Evolutionary conservation across 164 flowering plant species (phyloP).

Genomic region (Platanus orientalis): DNA sequence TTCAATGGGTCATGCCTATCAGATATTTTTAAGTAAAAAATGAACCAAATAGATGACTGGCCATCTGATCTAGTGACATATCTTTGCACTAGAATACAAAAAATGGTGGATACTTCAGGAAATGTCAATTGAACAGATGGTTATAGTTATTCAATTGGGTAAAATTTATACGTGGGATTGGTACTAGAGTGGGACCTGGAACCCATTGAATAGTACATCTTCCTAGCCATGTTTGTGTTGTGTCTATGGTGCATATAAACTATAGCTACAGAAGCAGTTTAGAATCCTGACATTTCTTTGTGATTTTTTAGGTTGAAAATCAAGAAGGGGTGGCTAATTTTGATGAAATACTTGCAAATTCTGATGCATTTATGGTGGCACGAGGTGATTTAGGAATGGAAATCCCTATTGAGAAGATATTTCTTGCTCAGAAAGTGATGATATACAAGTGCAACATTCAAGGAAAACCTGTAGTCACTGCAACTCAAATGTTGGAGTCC

Average conservation of each 20-base stretch:
- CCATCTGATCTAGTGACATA: no score
- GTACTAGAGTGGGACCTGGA: no score
- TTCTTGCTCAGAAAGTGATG: conserved; percentile 87
- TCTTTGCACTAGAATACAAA: no score
- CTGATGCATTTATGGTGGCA: conserved; percentile 83
- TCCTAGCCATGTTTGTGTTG: conserved; percentile 5
- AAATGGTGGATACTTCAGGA: no score
- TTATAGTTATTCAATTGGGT: no score
- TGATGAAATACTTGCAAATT: conserved; percentile 75
- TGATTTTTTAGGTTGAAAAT: conserved; percentile 62
- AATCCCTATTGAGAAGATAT: conserved; percentile 82
- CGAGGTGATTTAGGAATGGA: conserved; percentile 91
- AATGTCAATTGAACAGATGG: no score
- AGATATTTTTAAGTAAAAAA: no score
- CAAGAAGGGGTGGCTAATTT: conserved; percentile 94
- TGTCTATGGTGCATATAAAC: conserved; percentile 27
- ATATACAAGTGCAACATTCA: conserved; percentile 88
- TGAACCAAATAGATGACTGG: no score
- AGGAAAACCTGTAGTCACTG: conserved; percentile 89
- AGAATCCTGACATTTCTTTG: background rate
- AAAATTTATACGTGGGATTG: no score
- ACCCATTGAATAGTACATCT: no score
- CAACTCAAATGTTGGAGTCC: conserved; percentile 80
- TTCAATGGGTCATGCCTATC: no score
- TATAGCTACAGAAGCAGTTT: background rate